These are phyloP conservation scores for Pleurozium schreberi DNA, from an alignment of 225 moss, liverwort and hornwort genomes.

Conservation along the genomic window DNA sequence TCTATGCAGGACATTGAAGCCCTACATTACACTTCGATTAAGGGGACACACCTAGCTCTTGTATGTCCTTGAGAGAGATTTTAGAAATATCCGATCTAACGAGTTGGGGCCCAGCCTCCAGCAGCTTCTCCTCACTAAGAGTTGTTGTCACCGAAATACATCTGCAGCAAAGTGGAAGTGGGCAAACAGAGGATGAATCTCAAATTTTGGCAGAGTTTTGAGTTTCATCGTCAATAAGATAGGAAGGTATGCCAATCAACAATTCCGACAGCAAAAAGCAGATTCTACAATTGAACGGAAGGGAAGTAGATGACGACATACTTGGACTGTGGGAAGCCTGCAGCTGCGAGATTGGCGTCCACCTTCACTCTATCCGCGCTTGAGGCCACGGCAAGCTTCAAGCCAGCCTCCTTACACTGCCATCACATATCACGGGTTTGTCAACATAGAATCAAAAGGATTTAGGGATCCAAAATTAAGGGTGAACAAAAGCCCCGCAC, in stretches of 20 bases:
- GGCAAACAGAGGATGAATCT: neutral
- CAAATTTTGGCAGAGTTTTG: neutral
- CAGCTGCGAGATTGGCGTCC: constrained; percentile 91
- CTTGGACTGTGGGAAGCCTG: constrained; percentile 72
- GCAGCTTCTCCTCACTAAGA: constrained; percentile 54
- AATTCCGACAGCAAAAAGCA: neutral
- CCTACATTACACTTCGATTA: constrained; percentile 6
- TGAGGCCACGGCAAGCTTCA: constrained; percentile 89
- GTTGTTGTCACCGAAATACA: constrained; percentile 96
- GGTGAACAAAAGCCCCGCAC: neutral
- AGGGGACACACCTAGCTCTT: constrained; percentile 52
- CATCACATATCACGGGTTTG: neutral
- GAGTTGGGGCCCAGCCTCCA: constrained; percentile 60
- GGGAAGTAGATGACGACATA: constrained; percentile 8
- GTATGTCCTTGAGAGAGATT: constrained; percentile 70
- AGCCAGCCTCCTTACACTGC: constrained; percentile 84
- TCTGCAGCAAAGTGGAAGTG: constrained; percentile 22
- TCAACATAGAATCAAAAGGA: neutral
- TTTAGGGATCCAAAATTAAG: neutral
- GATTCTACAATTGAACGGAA: neutral
- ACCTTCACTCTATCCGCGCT: constrained; percentile 94
- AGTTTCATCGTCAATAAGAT: neutral
- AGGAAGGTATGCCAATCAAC: neutral
- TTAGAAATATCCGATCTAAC: constrained; percentile 66
- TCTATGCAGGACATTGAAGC: neutral